Evolutionary conservation across 306 rosid genomes (phyloP), one percentile per base, ranked within the genome.

Genomic region (Fragaria iinumae): DNA sequence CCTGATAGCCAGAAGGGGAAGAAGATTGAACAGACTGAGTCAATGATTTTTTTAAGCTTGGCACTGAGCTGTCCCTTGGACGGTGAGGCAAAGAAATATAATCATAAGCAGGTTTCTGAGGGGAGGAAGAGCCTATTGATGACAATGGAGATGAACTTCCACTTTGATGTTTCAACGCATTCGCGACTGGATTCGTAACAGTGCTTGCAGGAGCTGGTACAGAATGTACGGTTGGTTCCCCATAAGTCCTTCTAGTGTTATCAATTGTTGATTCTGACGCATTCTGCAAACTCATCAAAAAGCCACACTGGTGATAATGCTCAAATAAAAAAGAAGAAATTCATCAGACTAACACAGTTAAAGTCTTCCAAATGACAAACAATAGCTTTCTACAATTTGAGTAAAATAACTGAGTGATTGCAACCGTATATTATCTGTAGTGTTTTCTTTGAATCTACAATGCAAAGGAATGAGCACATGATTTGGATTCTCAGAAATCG

Each of bases 261-360:
- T 73, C 63, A 74, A 55, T 77, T 14, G 17, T 76, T 34, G 79
- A 82, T 82, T 86, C 82, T 67, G 76, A 20, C 13, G 47, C 73
- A 69, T 71, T 77, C 97, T 89, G 96, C 81, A 81, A 13, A 27
- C 77, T 59, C 20, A 43, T 27, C 69, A 6, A 29, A 73, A 59
- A 81, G 60, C 69, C 75, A 50, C 68, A 59, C 8, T 81, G 70
- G 47, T 45, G 77, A 43, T 78, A 75, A 41, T 41, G 48, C 38
- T 55, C 67, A 13, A 16, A 52, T 11, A 60, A 34, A 77, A 43
- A 73, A 16, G 20, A 11, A 64, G 36, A 48, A 41, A 64, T 14
- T 32, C 60, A 81, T 53, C 44, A 55, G 65, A 41, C 21, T 48
- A 25, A 67, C 52, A 45, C 41, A 25, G 5, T 53, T 23, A 56